Evolutionary conservation across 345 rosid genomes (phyloP).

Genomic region (Murraya koenigii): DNA sequence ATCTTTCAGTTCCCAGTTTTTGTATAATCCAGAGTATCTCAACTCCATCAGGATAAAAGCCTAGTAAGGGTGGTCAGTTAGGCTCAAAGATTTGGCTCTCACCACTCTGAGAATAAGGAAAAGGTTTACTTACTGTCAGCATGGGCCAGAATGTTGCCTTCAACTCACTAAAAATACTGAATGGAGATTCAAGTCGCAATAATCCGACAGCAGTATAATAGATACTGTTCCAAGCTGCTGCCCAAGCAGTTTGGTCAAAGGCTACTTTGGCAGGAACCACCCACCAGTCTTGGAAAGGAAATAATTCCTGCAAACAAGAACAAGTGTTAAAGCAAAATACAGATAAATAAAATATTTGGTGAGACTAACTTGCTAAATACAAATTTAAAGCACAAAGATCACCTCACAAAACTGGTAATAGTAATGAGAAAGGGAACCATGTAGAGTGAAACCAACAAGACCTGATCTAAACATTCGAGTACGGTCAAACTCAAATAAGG

Average conservation of each 20-base stretch:
- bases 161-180: slow-evolving; percentile 56
- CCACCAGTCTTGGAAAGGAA: slow-evolving; percentile 96
- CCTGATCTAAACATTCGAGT: slow-evolving; percentile 86
- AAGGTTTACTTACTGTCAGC: slow-evolving; percentile 64
- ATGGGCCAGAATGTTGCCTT: slow-evolving; percentile 80
- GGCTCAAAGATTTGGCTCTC: slow-evolving; percentile 1
- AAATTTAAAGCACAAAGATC: not conserved
- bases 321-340: not conserved
- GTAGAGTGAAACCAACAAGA: slow-evolving; percentile 87
- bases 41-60: not conserved
- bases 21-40: not conserved
- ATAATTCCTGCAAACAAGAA: slow-evolving; percentile 47
- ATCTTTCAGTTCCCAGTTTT: not conserved
- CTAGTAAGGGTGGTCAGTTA: not conserved
- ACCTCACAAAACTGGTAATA: slow-evolving; percentile 96
- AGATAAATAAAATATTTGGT: not conserved
- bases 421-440: slow-evolving; percentile 89
- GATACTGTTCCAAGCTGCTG: slow-evolving; percentile 92
- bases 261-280: slow-evolving; percentile 89
- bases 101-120: not conserved
- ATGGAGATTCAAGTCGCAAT: slow-evolving; percentile 79
- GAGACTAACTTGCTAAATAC: not conserved
- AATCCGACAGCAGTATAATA: slow-evolving; percentile 69
- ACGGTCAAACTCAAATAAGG: slow-evolving; percentile 82
- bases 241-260: slow-evolving; percentile 92